phyloP scores from a whole-genome alignment of 2,329 filamentous ascomycete genomes.

The Alternaria burnsii region DNA sequence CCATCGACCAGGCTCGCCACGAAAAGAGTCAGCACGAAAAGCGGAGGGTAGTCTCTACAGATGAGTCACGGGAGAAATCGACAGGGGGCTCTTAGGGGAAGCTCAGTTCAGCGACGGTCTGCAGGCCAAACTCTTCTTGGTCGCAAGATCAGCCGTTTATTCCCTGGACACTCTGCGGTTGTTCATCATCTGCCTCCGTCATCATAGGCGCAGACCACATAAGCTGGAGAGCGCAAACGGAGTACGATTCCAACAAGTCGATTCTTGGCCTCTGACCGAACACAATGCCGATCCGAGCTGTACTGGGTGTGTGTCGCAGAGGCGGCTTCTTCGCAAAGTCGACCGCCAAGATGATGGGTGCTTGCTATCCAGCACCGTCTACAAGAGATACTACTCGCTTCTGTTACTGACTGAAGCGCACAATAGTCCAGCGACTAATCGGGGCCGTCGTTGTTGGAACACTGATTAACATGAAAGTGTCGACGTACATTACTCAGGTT shows the following conservation, averaged over 20 bases:
- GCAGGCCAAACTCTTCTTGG: not conserved
- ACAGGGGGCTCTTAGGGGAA: constrained; percentile 32
- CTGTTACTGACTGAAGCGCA: constrained; percentile 1
- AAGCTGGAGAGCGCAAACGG: not conserved
- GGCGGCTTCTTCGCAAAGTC: not conserved
- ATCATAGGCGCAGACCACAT: not conserved
- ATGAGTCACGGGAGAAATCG: constrained; percentile 48
- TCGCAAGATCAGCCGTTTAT: not conserved
- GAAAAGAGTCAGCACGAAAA: constrained; percentile 71
- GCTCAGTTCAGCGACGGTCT: constrained; percentile 4
- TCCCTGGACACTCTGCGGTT: not conserved
- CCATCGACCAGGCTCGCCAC: constrained; percentile 89
- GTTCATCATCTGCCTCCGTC: not conserved
- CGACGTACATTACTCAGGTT: not conserved
- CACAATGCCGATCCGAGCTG: not conserved
- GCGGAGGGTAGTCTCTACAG: constrained; percentile 52
- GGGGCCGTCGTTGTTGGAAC: not conserved
- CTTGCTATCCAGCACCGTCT: not conserved
- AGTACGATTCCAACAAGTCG: not conserved
- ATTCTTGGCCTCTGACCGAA: not conserved
- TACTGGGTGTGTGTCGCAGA: not conserved
- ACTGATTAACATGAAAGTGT: not conserved
- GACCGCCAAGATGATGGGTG: not conserved
- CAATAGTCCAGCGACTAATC: not conserved
- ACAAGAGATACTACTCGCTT: not conserved